Evolutionary conservation across 106 monocot genomes (phyloP).

Genomic region (Acanthochlamys bracteata): DNA sequence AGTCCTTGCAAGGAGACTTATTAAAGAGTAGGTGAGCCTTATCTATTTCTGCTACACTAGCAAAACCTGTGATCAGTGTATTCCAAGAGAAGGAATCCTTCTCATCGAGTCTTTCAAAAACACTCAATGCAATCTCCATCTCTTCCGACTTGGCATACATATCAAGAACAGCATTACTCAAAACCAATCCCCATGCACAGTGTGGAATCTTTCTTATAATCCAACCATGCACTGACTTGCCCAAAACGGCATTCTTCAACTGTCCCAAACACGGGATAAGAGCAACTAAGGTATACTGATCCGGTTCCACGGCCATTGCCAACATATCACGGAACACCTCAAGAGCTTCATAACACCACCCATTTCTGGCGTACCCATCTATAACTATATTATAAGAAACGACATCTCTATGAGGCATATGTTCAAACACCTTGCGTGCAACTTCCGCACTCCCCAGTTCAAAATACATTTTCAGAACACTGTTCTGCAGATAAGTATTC

Average conservation of each 20-base stretch:
- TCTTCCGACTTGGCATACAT: conserved; percentile 54
- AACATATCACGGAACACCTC: conserved; percentile 27
- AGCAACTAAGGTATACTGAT: conserved; percentile 36
- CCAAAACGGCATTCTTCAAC: conserved; percentile 15
- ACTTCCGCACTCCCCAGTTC: conserved; percentile 16
- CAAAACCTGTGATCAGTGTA: conserved; percentile 45
- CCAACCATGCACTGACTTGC: conserved; percentile 46
- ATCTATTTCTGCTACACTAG: conserved; percentile 27
- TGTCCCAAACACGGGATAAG: conserved; percentile 45
- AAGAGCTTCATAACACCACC: conserved; percentile 23
- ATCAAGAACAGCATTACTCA: conserved; percentile 57
- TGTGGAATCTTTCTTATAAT: conserved; percentile 16
- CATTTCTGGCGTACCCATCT: conserved; percentile 29
- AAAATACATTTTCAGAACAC: conserved; percentile 46
- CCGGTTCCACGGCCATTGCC: conserved; percentile 23
- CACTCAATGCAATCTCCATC: conserved; percentile 22
- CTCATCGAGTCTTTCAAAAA: conserved; percentile 31
- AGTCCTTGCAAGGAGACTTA: conserved; percentile 34
- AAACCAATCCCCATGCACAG: conserved; percentile 15
- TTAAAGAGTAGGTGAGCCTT: conserved; percentile 24
- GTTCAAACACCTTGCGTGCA: conserved; percentile 29
- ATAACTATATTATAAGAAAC: conserved; percentile 58
- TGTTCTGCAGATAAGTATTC: conserved; percentile 40
- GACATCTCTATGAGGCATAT: conserved; percentile 23
- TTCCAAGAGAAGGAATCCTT: conserved; percentile 57